A percentile compares a stretch with the other conserved stretches of the same genome.
Evolutionary conservation across 768 basidiomycete species (phyloP).

Genomic region (Mrakia frigida): DNA sequence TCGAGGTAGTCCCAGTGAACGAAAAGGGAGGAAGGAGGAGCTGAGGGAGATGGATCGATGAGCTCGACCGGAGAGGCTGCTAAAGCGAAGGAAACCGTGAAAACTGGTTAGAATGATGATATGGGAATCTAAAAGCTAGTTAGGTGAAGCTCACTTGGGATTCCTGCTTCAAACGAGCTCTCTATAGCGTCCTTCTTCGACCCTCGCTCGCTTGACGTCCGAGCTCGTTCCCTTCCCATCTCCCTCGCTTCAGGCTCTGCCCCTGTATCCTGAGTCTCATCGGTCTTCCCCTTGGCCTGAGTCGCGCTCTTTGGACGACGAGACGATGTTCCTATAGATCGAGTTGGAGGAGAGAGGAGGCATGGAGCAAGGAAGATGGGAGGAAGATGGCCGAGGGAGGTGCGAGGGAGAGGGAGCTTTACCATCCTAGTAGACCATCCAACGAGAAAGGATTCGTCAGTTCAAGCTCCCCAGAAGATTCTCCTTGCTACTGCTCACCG

Average conservation of each 20-base stretch:
- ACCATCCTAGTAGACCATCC: too few relatives aligned
- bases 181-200: not conserved
- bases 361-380: slow-evolving; percentile 7
- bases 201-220: not conserved
- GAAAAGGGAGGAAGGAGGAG: not conserved
- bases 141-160: not conserved
- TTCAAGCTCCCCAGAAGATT: too few relatives aligned
- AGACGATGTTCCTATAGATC: not conserved
- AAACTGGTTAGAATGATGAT: not conserved
- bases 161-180: not conserved
- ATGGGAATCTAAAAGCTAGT: not conserved
- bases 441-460: too few relatives aligned
- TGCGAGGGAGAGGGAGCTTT: too few relatives aligned
- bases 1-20: slow-evolving; percentile 3
- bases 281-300: not conserved
- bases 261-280: not conserved
- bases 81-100: not conserved
- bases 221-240: not conserved
- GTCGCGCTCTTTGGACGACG: not conserved
- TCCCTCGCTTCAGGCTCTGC: not conserved
- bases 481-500: too few relatives aligned
- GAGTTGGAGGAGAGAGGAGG: not conserved
- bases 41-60: not conserved
- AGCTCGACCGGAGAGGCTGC: not conserved
- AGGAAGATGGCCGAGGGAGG: not conserved